Base-by-base conservation (phyloP, 192 early-diverging fungal species). In the Coemansia sp. region DNA sequence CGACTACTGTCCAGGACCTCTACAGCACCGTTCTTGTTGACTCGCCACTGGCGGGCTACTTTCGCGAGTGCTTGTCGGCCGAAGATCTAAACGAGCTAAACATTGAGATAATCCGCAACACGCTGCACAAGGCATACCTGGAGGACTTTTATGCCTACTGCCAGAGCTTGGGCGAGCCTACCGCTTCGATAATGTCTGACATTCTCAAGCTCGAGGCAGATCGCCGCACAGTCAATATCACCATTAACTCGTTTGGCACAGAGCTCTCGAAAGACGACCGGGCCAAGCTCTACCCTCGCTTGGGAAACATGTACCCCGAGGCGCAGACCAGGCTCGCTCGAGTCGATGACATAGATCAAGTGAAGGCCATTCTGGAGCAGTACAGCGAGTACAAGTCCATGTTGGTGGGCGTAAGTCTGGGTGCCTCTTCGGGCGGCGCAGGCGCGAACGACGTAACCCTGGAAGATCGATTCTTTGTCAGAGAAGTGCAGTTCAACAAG, bases 91-190 rank as follows among this genome's bases (percentile, higher is more conserved):
- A 99, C 77, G 98, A 99, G 86, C 88, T 99, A 79, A 98, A 99
- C 84, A 99, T 99, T 87, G 98, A 99, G 76, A 98, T 99, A 65
- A 99, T 99, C 77, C 90, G 98, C 70, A 99, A 98, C 87, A 98
- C 95, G 2, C 88, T 99, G 43, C 95, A 98, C 87, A 97, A 98
- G 82, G 95, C 97, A 15, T 99, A 99, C 68, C 79, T 99, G 71
- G 96, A 99, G 84, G 98, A 99, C 81, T 99, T 98, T 82, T 93
- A 97, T 83, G 72, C 83, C 15, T 99, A 94, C 81, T 96, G 95
- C 74, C 87, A 90, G 65, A 69, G 68, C 3, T 79, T 98, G 22
- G 95, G 92, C 55, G 92, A 90, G 13, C 87, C 90, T 7, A 98
- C 98, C 5, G 92, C 88, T 15, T 92, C 96, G 63, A 90, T 98